phyloP scores from a whole-genome alignment of 495 filamentous ascomycete genomes.

The Penicillium mononematosum region DNA sequence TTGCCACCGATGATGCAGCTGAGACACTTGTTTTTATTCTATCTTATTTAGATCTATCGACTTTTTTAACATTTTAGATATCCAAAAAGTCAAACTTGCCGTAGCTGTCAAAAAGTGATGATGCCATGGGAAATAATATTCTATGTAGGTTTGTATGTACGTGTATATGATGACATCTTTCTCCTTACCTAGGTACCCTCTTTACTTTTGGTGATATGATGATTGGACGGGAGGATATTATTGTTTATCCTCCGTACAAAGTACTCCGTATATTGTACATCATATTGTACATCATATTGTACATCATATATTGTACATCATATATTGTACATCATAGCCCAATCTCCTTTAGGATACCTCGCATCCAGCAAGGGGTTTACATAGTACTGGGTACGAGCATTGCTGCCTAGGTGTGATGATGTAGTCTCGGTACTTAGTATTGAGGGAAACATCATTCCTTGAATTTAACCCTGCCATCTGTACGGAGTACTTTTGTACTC shows the following conservation, averaged over 20 bases:
- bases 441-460: conserved; percentile 21
- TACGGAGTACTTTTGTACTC: neutral
- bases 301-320: conserved; percentile 5
- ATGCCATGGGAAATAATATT: conserved; percentile 15
- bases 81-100: neutral
- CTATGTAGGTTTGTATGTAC: neutral
- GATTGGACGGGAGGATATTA: neutral
- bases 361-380: conserved; percentile 22
- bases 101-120: conserved; percentile 12
- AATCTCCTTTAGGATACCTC: conserved; percentile 1
- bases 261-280: neutral
- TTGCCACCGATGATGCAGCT: conserved; percentile 23
- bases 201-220: conserved; percentile 2
- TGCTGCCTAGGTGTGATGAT: conserved; percentile 16
- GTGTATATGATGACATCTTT: conserved; percentile 26
- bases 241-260: neutral
- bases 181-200: neutral
- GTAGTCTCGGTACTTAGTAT: conserved; percentile 10
- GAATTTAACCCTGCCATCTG: conserved; percentile 1
- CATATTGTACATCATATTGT: conserved; percentile 5
- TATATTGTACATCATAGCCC: conserved; percentile 1
- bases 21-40: conserved; percentile 8
- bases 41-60: conserved; percentile 3
- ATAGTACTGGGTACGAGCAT: conserved; percentile 19
- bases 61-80: neutral